A percentile compares a stretch with the other conserved stretches of the same genome.
Conservation (phyloP, 257 asterid species). For the Nicotiana knightiana region DNA sequence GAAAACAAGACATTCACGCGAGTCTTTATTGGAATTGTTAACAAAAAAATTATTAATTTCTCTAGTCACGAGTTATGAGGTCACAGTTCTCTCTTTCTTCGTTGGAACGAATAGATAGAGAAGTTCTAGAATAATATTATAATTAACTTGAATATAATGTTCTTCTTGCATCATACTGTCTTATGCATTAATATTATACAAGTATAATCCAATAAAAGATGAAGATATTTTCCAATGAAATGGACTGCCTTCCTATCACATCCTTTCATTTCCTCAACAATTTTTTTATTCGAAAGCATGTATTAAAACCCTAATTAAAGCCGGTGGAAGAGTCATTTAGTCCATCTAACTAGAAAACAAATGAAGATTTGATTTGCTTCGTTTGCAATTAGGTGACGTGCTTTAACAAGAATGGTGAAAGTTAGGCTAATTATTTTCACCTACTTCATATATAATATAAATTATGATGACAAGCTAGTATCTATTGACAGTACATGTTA, state of each 20-base stretch:
- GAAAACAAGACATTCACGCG: slow-evolving; percentile 13
- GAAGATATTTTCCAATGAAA: slow-evolving; percentile 10
- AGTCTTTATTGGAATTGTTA: neutral
- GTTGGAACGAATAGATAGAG: neutral
- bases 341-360: slow-evolving; percentile 17
- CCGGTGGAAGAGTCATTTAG: slow-evolving; percentile 1
- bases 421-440: slow-evolving; percentile 21
- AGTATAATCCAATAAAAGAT: neutral
- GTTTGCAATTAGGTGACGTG: slow-evolving; percentile 20
- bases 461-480: neutral
- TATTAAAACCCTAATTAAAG: slow-evolving; percentile 7
- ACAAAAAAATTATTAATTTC: neutral
- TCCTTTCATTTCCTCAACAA: neutral
- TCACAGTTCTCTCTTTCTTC: slow-evolving; percentile 4
- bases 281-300: neutral
- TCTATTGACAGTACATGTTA: slow-evolving; percentile 11
- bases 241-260: slow-evolving; percentile 8
- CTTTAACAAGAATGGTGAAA: slow-evolving; percentile 19
- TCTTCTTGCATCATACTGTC: neutral
- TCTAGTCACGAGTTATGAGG: neutral
- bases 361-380: slow-evolving; percentile 11
- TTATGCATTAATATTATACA: neutral
- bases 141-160: neutral
- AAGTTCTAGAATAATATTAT: neutral
- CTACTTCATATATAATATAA: slow-evolving; percentile 18